Evolutionary conservation across 768 basidiomycete genomes (phyloP).

Genomic region (Hericium erinaceus): DNA sequence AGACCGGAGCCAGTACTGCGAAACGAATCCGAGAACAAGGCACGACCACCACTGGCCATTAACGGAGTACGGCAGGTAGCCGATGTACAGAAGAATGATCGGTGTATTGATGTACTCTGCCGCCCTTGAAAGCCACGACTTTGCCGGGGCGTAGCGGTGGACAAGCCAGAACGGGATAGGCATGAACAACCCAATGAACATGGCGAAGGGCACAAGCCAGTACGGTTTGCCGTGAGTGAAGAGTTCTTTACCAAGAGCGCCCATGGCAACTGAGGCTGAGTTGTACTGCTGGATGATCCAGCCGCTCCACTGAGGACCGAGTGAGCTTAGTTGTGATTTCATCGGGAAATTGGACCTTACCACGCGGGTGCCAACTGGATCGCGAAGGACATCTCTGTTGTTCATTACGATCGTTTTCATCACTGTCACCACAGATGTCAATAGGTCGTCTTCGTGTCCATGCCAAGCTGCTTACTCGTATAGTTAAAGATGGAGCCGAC

Average conservation of each 20-base stretch:
- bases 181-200: slow-evolving; percentile 41
- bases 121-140: slow-evolving; percentile 22
- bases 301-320: slow-evolving; percentile 32
- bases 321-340: neutral
- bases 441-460: neutral
- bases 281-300: slow-evolving; percentile 47
- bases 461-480: slow-evolving; percentile 26
- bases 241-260: slow-evolving; percentile 43
- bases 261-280: slow-evolving; percentile 46
- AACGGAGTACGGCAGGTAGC: slow-evolving; percentile 39
- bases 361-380: slow-evolving; percentile 40
- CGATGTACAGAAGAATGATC: slow-evolving; percentile 29
- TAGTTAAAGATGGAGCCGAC: slow-evolving; percentile 44
- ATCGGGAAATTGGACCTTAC: slow-evolving; percentile 19
- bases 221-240: slow-evolving; percentile 39
- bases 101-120: slow-evolving; percentile 39
- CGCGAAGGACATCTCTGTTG: slow-evolving; percentile 35
- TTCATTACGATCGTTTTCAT: slow-evolving; percentile 38
- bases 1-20: slow-evolving; percentile 41
- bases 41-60: slow-evolving; percentile 50
- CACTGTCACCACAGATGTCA: slow-evolving; percentile 23
- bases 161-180: slow-evolving; percentile 42
- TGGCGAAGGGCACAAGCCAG: slow-evolving; percentile 38
- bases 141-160: slow-evolving; percentile 27
- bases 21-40: slow-evolving; percentile 37